phyloP scores from a whole-genome alignment of 2,329 filamentous ascomycete genomes.

The Fusarium tupiense region DNA sequence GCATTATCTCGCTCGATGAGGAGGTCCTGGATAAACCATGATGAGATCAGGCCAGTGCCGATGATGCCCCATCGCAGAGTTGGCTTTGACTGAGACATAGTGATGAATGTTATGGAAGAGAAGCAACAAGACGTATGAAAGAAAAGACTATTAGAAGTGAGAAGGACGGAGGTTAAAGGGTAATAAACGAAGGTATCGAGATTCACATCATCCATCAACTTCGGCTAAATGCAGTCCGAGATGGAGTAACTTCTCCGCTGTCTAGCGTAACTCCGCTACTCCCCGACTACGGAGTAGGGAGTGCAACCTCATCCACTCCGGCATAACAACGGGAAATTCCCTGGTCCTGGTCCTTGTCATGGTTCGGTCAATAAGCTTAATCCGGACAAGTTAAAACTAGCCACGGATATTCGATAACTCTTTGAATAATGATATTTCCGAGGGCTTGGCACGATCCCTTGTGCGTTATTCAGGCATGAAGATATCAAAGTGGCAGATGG shows the following conservation, averaged over 20 bases:
- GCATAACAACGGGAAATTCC: background rate
- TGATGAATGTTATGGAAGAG: background rate
- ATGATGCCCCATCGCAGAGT: constrained; percentile 51
- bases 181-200: background rate
- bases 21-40: constrained; percentile 57
- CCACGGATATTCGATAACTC: background rate
- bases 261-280: background rate
- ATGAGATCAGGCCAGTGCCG: constrained; percentile 56
- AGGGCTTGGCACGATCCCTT: too few species aligned
- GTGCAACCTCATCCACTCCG: background rate
- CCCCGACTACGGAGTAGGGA: background rate
- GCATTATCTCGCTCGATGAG: constrained; percentile 48
- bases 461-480: accelerated
- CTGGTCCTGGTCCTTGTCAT: background rate
- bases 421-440: background rate
- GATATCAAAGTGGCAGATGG: background rate
- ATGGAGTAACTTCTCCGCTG: background rate
- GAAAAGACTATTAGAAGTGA: background rate
- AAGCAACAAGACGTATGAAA: accelerated
- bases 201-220: background rate
- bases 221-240: background rate
- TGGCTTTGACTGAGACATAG: constrained; percentile 28
- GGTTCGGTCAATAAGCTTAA: background rate
- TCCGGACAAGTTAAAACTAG: background rate
- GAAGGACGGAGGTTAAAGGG: background rate